phyloP scores from a whole-genome alignment of 495 filamentous ascomycete species.

The Hypoxylon cercidicola region DNA sequence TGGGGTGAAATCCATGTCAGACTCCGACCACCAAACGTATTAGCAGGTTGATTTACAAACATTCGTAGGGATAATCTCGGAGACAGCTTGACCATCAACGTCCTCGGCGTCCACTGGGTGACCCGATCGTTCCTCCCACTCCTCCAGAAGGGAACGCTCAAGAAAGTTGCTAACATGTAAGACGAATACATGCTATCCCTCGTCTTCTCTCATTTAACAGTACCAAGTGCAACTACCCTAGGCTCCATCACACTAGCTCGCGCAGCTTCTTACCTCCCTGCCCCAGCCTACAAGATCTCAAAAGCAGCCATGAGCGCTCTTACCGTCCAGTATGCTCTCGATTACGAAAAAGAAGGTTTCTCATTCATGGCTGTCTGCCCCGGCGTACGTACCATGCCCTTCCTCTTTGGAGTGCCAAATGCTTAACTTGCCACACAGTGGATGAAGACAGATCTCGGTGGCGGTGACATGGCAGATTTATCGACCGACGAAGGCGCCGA shows the following conservation, averaged over 20 bases:
- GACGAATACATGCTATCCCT: conserved; percentile 22
- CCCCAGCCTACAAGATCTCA: conserved; percentile 62
- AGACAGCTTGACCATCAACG: conserved; percentile 57
- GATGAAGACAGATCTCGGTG: conserved; percentile 57
- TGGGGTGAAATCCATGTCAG: conserved; percentile 51
- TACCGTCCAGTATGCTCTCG: conserved; percentile 58
- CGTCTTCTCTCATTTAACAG: background rate
- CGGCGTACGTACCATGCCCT: conserved; percentile 56
- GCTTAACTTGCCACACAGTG: no score
- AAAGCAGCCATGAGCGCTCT: conserved; percentile 64
- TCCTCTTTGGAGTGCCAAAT: no score
- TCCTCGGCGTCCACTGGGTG: conserved; percentile 55
- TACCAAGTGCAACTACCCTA: conserved; percentile 51
- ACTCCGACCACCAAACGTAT: conserved; percentile 1
- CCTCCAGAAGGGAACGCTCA: conserved; percentile 54
- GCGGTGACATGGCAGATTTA: conserved; percentile 56
- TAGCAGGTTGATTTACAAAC: conserved; percentile 17
- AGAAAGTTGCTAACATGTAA: conserved; percentile 61
- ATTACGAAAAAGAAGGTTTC: conserved; percentile 55
- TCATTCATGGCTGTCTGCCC: conserved; percentile 58
- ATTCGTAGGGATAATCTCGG: conserved; percentile 49
- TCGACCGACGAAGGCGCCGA: conserved; percentile 54
- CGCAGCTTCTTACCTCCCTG: conserved; percentile 30
- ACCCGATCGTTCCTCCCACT: conserved; percentile 59
- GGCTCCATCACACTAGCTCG: conserved; percentile 53